Base-by-base conservation (phyloP, 1,139 yeast species). In the Wickerhamiella pararugosa region DNA sequence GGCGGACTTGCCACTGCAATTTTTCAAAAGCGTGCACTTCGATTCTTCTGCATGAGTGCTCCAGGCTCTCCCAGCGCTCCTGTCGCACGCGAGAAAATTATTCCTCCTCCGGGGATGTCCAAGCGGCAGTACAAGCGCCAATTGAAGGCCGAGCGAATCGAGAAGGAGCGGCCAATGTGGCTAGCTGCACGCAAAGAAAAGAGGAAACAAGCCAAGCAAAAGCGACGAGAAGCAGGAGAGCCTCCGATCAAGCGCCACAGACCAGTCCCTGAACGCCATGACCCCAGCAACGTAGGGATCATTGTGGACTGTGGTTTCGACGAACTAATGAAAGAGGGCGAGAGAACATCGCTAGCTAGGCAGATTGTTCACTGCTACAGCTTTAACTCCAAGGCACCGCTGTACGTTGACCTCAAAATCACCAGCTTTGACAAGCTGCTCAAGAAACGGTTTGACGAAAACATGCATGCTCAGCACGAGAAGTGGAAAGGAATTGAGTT, bases 261-360 rank as follows among this genome's bases (percentile, higher is more conserved):
- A 9, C 37, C 25, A 1, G 27, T 26, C 8, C 37, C 40, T 7
- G 31, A 30, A n/a, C 11, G 35, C 35, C 39, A 25, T 42, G 37
- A 27, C 48, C 37, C 25, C 48, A 46, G 35, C n/a, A 28, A 25
- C 25, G 31, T 40, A 2, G 25, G 31, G 6, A 69, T 87, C 32
- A 64, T 86, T 15, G 59, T 90, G 50, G 98, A 90, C 61, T 90
- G 98, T 62, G 82, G 71, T 25, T 90, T 90, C 59, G 98, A 90
- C 56, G 86, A 82, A 36, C 60, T 81, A 54, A 90, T 90, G 98
- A 74, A 70, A 41, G 80, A 76, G 69, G 57, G 54, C 44, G 97
- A 90, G 55, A 72, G 81, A 37, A 73, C 72, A 2, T 81, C 94
- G 15, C 63, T 87, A 57, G 74, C 87, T 7, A 73, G 76, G 47